These are phyloP conservation scores for Tricholoma bakamatsutake DNA, from an alignment of 768 basidiomycete species.

Conservation along the genomic window DNA sequence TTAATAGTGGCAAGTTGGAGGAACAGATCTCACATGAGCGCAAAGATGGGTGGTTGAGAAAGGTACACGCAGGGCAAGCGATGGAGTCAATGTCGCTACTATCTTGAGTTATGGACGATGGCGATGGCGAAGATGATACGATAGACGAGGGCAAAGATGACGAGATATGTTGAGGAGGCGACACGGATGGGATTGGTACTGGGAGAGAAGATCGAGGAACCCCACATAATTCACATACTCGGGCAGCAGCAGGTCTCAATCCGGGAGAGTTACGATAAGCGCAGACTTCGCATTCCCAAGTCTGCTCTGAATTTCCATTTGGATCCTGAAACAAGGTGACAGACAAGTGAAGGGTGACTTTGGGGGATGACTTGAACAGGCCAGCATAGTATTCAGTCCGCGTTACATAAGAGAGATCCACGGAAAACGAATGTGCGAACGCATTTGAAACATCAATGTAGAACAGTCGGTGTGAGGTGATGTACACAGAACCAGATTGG, in stretches of 20 bases:
- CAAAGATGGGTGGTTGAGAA: conserved; percentile 78
- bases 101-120: conserved; percentile 28
- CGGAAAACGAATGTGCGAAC: conserved; percentile 52
- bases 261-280: conserved; percentile 77
- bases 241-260: conserved; percentile 59
- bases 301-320: conserved; percentile 26
- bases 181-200: conserved; percentile 17
- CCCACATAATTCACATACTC: conserved; percentile 79
- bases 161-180: conserved; percentile 22
- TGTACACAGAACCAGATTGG: conserved; percentile 65
- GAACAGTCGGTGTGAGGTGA: conserved; percentile 83
- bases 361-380: conserved; percentile 83
- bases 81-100: conserved; percentile 31
- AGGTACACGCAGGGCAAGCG: conserved; percentile 86
- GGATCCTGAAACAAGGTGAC: conserved; percentile 17
- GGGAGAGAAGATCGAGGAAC: conserved; percentile 49
- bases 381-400: conserved; percentile 89
- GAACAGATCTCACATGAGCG: conserved; percentile 81
- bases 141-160: conserved; percentile 38
- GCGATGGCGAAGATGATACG: conserved; percentile 26
- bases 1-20: conserved; percentile 47
- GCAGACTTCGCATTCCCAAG: conserved; percentile 90
- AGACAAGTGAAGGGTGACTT: conserved; percentile 73
- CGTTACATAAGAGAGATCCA: conserved; percentile 58
- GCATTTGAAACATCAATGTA: conserved; percentile 58